Conservation (phyloP, 176 grass and related monocot species). For the Eleusine indica region DNA sequence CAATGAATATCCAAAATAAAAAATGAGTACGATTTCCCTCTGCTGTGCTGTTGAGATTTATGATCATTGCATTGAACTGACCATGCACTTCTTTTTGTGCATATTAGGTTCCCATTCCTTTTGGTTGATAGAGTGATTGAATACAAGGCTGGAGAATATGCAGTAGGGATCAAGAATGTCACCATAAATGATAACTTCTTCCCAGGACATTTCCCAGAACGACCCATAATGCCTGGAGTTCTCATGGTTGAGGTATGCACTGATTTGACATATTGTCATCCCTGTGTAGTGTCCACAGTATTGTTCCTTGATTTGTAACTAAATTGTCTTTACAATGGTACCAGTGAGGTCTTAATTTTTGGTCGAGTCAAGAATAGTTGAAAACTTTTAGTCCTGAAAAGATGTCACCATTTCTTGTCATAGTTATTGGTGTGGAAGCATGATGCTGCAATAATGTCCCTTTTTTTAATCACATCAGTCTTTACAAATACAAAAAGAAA, state of each 20-base stretch:
- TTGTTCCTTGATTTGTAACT: neutral
- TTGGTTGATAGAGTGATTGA: constrained; percentile 93
- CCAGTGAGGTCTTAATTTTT: neutral
- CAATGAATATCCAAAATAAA: neutral
- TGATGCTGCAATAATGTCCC: neutral
- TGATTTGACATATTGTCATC: neutral
- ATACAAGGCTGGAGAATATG: constrained; percentile 67
- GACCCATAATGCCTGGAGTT: constrained; percentile 85
- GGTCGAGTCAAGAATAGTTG: neutral
- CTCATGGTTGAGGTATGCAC: constrained; percentile 79
- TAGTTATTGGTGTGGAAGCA: neutral
- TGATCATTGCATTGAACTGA: neutral
- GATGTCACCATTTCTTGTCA: neutral
- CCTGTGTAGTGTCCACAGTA: neutral
- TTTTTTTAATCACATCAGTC: neutral
- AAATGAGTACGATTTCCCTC: neutral
- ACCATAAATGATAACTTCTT: constrained; percentile 98
- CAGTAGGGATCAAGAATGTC: constrained; percentile 77
- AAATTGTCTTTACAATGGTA: neutral
- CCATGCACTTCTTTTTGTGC: neutral
- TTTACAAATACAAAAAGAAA: neutral
- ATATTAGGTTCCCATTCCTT: constrained; percentile 75
- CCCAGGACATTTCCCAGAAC: constrained; percentile 63
- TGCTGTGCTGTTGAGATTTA: neutral
- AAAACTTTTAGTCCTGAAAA: constrained; percentile 2